Evolutionary conservation across 768 basidiomycete genomes (phyloP), one percentile per base, ranked within the genome.

Genomic region (Lactarius sanguifluus): DNA sequence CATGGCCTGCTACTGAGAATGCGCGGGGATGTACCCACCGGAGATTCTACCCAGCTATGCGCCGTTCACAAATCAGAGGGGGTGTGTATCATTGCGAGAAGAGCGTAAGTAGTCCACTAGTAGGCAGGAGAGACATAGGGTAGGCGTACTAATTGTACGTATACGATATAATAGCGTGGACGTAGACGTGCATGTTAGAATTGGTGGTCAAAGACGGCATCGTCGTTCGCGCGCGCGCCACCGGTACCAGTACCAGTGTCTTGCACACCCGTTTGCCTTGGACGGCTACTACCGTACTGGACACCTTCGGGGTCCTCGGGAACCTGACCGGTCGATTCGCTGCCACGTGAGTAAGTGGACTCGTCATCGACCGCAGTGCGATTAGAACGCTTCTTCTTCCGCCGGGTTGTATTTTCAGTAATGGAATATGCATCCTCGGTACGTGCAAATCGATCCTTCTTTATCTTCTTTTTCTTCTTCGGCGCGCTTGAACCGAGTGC

Each of bases 151-250:
- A 52, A 25, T 28, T 52, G 50, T 25, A 52, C 50, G 25, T 52
- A 25, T 52, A 52, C 50, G 50, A 25, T 52, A 52, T 52, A 52
- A 52, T 15, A 15, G 47, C 23, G 47, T 4, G 23, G n/a, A 15
- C 50, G 50, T 41, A 52, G 50, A 28, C 13, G 25, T 52, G 7
- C 56, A 43, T 20, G 47, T 64, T 54, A 67, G 58, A 67, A 67
- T 50, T 64, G 62, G 54, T 67, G 66, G 52, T 97, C 96, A 77
- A 99, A 98, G 81, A 98, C 97, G 66, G 94, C 95, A 9, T 93
- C 92, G 75, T 97, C 96, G 78, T 97, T 97, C 61, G 96, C 96
- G 85, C 96, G 96, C 70, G 96, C 96, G 76, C 96, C 95, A 79
- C 98, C 23, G 12, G 47, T 5, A 50, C 47, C 50, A 25, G 50